Evolutionary conservation across 208 protist species (phyloP), one percentile per base, ranked within the genome.

Genomic region (Trypanosoma cruzi): DNA sequence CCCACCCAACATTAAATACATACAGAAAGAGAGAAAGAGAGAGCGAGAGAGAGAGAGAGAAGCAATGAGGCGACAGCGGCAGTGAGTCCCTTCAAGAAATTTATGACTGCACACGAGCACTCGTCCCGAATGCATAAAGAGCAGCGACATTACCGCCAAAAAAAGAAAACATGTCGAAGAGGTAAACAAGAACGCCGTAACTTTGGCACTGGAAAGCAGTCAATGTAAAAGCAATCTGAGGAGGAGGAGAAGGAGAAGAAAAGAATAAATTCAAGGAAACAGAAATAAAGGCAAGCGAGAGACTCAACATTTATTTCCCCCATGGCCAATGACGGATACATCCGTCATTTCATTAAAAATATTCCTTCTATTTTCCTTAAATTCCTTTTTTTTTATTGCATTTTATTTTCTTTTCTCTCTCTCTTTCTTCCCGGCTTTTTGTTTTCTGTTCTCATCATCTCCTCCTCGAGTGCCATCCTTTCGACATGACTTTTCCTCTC

Each of bases 11-110:
- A 52, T n/a, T n/a, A n/a, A n/a, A n/a, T n/a, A n/a, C n/a, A n/a
- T n/a, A n/a, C n/a, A n/a, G n/a, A n/a, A 58, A 13, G 26, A 71
- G 3, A 24, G 42, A 63, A 29, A 77, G 20, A 60, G 28, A 64
- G 68, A 69, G 59, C 57, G 71, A 65, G 68, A 71, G 28, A 82
- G 64, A 75, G 68, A n/a, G 55, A 67, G 29, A 63, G 37, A 54
- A 68, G 56, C 61, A 69, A 29, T 44, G 40, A 7, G 8, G 40
- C 11, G 40, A 14, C 40, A 44, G 40, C 40, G 11, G 40, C 40
- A 44, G 8, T 16, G 40, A 40, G 36, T 11, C 8, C 40, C 8
- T 7, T 44, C 11, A 16, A 44, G 18, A 44, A 44, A 14, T 14
- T 7, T 44, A 7, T 13, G 10, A 7, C 10, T 44, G 1, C 40